Percentiles rank a stretch among this genome's conserved stretches.
Evolutionary conservation across 2,329 filamentous ascomycete species (phyloP).

Genomic region (Clonostachys byssicola): DNA sequence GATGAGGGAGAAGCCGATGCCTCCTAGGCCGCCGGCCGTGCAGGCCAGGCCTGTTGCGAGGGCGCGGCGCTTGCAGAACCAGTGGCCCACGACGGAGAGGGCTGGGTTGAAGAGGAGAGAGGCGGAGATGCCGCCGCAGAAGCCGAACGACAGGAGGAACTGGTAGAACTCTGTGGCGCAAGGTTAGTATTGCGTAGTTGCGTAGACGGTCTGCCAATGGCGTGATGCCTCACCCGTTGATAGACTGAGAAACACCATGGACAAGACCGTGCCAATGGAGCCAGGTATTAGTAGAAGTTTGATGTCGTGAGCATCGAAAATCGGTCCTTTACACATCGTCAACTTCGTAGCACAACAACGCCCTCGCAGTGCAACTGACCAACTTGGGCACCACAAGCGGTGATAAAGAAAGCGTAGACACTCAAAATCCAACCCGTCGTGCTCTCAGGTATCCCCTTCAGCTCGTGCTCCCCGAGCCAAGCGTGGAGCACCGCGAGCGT

Average conservation of each 20-base stretch:
- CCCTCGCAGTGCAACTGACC: no score
- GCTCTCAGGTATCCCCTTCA: no score
- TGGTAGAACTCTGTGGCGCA: constrained; percentile 54
- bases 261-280: constrained; percentile 47
- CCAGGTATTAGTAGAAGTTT: constrained; percentile 53
- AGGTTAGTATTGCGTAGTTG: neutral
- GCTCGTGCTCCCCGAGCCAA: no score
- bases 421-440: no score
- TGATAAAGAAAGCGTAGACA: no score
- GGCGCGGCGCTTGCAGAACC: constrained; percentile 59
- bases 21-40: constrained; percentile 57
- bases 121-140: constrained; percentile 61
- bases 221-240: constrained; percentile 36
- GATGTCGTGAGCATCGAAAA: constrained; percentile 57
- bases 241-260: constrained; percentile 53
- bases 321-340: constrained; percentile 38
- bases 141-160: constrained; percentile 64
- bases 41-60: constrained; percentile 67
- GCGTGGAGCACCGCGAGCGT: no score
- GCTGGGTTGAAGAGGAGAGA: constrained; percentile 68
- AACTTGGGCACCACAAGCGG: no score
- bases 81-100: constrained; percentile 64
- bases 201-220: neutral
- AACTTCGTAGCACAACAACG: no score
- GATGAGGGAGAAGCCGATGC: constrained; percentile 41